Conservation (phyloP, 2,329 filamentous ascomycete genomes). For the Xylariaceae sp. region DNA sequence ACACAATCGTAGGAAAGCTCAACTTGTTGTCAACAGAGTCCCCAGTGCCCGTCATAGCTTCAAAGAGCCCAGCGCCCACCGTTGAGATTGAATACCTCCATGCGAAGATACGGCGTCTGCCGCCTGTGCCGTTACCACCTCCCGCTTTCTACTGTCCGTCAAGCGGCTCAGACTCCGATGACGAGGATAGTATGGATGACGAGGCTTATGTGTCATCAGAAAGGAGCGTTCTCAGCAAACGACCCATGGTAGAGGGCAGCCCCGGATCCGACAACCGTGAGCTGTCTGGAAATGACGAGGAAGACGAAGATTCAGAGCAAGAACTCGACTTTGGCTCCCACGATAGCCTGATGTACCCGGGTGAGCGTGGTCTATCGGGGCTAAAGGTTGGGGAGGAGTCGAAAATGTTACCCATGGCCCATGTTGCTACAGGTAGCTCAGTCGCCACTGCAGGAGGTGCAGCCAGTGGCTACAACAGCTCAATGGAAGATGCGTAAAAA, state of each 20-base stretch:
- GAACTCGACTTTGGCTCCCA: conserved; percentile 72
- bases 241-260: conserved; percentile 52
- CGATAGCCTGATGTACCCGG: conserved; percentile 66
- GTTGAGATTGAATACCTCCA: conserved; percentile 48
- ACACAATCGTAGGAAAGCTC: conserved; percentile 42
- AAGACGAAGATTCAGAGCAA: conserved; percentile 76
- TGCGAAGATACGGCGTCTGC: conserved; percentile 41
- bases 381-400: conserved; percentile 67
- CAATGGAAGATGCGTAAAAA: conserved; percentile 65
- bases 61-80: not conserved
- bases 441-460: conserved; percentile 70
- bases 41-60: conserved; percentile 22
- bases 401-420: conserved; percentile 39
- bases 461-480: conserved; percentile 68
- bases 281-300: conserved; percentile 78
- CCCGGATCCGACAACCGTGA: conserved; percentile 70
- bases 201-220: conserved; percentile 18
- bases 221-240: conserved; percentile 19
- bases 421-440: conserved; percentile 79
- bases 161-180: conserved; percentile 37
- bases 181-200: conserved; percentile 14
- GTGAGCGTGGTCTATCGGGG: conserved; percentile 59
- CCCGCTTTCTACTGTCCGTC: conserved; percentile 51
- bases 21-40: conserved; percentile 42
- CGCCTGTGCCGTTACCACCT: conserved; percentile 50